Conservation (phyloP, 805 yeast species). For the Zygosaccharomyces siamensis region DNA sequence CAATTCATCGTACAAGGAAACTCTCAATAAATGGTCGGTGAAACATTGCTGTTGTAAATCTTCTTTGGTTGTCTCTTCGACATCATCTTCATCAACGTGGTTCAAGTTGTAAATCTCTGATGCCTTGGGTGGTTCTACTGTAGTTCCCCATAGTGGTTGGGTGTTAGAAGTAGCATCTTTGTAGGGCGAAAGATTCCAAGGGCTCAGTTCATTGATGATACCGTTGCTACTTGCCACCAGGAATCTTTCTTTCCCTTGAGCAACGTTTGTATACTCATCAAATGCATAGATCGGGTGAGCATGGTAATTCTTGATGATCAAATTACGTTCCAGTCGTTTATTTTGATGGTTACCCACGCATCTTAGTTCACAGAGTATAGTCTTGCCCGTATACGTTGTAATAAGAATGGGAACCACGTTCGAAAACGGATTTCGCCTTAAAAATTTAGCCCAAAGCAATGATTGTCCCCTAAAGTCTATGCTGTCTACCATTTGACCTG, state of each 20-base stretch:
- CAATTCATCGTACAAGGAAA: slow-evolving; percentile 17
- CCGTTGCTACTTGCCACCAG: slow-evolving; percentile 23
- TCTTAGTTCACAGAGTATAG: slow-evolving; percentile 23
- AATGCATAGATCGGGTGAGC: slow-evolving; percentile 19
- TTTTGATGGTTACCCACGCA: slow-evolving; percentile 3
- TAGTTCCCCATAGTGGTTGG: slow-evolving; percentile 6
- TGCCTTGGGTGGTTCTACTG: slow-evolving; percentile 16
- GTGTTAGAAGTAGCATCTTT: slow-evolving; percentile 10
- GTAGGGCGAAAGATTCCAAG: slow-evolving; percentile 20
- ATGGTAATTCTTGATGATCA: slow-evolving; percentile 20
- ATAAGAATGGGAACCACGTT: slow-evolving; percentile 18
- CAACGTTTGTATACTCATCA: slow-evolving; percentile 9
- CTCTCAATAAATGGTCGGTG: slow-evolving; percentile 11
- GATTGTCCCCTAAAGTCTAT: slow-evolving; percentile 23
- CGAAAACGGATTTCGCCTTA: slow-evolving; percentile 13
- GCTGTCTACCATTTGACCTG: slow-evolving; percentile 19
- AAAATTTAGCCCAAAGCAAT: slow-evolving; percentile 15
- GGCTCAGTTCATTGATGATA: slow-evolving; percentile 17
- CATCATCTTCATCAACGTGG: slow-evolving; percentile 4
- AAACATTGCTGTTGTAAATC: slow-evolving; percentile 4
- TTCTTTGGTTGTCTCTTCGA: background rate
- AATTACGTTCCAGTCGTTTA: slow-evolving; percentile 18
- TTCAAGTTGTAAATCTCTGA: slow-evolving; percentile 12
- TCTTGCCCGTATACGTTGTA: slow-evolving; percentile 23
- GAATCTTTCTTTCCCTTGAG: slow-evolving; percentile 14